Conservation (phyloP, 2,329 filamentous ascomycete genomes). For the Pseudopyricularia javanii region DNA sequence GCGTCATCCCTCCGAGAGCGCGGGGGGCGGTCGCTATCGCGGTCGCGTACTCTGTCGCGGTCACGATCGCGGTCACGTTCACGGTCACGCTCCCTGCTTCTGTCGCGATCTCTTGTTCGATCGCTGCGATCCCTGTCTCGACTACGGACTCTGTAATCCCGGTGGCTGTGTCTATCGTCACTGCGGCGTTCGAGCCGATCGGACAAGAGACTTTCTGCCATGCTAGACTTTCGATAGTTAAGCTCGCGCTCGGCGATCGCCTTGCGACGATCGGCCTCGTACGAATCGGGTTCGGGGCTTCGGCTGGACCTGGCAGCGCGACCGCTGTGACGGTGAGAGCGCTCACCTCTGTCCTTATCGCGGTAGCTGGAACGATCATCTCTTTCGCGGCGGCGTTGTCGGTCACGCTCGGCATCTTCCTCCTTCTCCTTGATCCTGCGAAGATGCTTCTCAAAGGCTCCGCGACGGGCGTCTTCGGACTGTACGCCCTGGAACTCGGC, state of each 20-base stretch:
- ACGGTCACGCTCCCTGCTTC: conserved; percentile 19
- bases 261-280: conserved; percentile 89
- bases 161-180: conserved; percentile 15
- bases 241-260: conserved; percentile 90
- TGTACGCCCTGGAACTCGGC: conserved; percentile 76
- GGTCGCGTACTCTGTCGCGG: conserved; percentile 24
- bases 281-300: conserved; percentile 83
- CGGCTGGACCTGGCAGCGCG: conserved; percentile 58
- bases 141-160: conserved; percentile 11
- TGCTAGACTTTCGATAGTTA: conserved; percentile 72
- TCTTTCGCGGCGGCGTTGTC: conserved; percentile 45
- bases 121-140: conserved; percentile 17
- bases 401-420: conserved; percentile 63
- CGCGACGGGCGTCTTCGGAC: conserved; percentile 69
- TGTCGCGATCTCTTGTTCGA: conserved; percentile 19
- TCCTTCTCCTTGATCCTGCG: conserved; percentile 85
- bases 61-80: conserved; percentile 20
- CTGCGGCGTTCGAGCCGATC: conserved; percentile 34
- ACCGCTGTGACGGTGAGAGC: conserved; percentile 46
- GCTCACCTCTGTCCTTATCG: conserved; percentile 50
- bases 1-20: conserved; percentile 9
- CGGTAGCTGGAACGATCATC: conserved; percentile 43
- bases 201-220: conserved; percentile 50
- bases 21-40: conserved; percentile 35
- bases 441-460: conserved; percentile 85